A percentile compares a stretch with the other conserved stretches of the same genome.
These are phyloP conservation scores for Zizania latifolia DNA, from an alignment of 176 grass and related monocot species.

Conservation along the genomic window DNA sequence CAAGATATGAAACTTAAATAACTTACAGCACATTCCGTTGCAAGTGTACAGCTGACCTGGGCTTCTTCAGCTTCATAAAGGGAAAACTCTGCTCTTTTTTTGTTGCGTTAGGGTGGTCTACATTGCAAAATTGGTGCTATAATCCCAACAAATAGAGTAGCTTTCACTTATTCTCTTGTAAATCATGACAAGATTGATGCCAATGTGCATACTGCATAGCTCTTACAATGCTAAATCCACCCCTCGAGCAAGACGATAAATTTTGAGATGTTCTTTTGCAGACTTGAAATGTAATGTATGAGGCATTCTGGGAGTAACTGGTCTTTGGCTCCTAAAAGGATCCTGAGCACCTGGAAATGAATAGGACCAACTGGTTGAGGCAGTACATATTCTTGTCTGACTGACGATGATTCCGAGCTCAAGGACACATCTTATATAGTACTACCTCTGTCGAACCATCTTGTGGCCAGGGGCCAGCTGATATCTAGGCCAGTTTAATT, in stretches of 20 bases:
- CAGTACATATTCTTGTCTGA: neutral
- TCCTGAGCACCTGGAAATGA: neutral
- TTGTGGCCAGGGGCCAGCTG: neutral
- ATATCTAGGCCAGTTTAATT: neutral
- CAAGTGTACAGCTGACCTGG: constrained; percentile 56
- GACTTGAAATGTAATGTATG: constrained; percentile 12
- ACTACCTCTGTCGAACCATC: too few relatives aligned
- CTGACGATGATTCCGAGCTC: too few relatives aligned
- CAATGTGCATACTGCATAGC: constrained; percentile 35
- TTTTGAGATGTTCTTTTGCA: neutral
- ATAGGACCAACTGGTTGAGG: neutral
- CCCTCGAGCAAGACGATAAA: too few relatives aligned
- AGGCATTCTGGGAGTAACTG: constrained; percentile 1
- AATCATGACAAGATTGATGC: constrained; percentile 21
- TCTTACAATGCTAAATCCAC: constrained; percentile 36
- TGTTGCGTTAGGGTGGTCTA: constrained; percentile 16
- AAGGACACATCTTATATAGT: too few relatives aligned
- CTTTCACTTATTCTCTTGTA: constrained; percentile 32
- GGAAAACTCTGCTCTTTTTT: constrained; percentile 45
- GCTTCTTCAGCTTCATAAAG: constrained; percentile 49
- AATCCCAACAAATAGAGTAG: constrained; percentile 44
- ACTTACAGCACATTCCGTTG: constrained; percentile 22
- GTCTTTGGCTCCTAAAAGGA: too few relatives aligned
- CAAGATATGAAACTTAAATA: constrained; percentile 44
- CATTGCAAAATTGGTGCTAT: constrained; percentile 12